Percentiles rank a stretch among this genome's conserved stretches.
Evolutionary conservation across 495 filamentous ascomycete species (phyloP).

Genomic region (Aspergillus mulundensis): DNA sequence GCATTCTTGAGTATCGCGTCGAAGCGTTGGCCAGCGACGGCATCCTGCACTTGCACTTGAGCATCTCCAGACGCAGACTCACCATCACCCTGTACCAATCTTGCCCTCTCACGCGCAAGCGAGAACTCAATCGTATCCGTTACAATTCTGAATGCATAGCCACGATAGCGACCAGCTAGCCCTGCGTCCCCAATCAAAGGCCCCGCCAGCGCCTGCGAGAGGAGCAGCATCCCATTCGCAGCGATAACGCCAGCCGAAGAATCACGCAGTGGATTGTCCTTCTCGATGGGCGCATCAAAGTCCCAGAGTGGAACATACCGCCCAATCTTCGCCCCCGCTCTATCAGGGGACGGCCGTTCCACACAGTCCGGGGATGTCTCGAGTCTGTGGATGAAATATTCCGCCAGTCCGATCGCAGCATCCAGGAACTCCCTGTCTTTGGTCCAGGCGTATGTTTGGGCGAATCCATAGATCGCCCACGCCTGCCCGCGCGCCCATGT

Average conservation of each 20-base stretch:
- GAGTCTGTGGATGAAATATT: conserved; percentile 36
- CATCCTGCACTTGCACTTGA: neutral
- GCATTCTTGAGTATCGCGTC: conserved; percentile 31
- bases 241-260: conserved; percentile 37
- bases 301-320: conserved; percentile 30
- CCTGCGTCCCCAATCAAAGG: neutral
- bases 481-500: conserved; percentile 46
- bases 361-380: conserved; percentile 10
- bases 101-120: conserved; percentile 13
- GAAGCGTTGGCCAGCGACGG: neutral
- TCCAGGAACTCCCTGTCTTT: conserved; percentile 32
- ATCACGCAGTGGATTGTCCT: conserved; percentile 23
- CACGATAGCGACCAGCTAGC: conserved; percentile 20
- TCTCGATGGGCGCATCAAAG: conserved; percentile 35
- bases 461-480: conserved; percentile 45
- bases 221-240: conserved; percentile 37
- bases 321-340: too few species aligned
- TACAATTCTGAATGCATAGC: conserved; percentile 30
- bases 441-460: conserved; percentile 43
- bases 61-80: neutral
- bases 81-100: neutral
- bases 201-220: conserved; percentile 24
- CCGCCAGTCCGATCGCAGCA: conserved; percentile 26
- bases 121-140: conserved; percentile 30
- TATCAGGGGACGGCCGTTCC: too few species aligned